Conservation (phyloP, 345 rosid species). For the Nephelium lappaceum region DNA sequence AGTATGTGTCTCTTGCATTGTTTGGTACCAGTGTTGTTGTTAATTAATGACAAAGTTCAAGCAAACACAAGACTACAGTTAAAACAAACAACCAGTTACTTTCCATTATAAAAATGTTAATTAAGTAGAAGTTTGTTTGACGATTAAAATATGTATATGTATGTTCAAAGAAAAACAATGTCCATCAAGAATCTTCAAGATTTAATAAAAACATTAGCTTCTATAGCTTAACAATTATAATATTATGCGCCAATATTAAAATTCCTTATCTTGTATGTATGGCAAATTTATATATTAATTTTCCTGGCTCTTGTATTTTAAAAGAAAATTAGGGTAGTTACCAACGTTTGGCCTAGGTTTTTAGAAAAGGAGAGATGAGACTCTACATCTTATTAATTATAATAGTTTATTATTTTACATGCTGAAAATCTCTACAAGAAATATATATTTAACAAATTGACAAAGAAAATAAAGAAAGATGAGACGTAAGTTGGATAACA, state of each 20-base stretch:
- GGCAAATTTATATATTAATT: not conserved
- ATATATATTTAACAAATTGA: not conserved
- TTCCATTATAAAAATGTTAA: not conserved
- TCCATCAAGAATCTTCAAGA: conserved; percentile 1
- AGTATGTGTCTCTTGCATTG: not conserved
- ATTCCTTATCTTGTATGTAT: not conserved
- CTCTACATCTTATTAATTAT: not conserved
- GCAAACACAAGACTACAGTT: not conserved
- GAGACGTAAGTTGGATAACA: not conserved
- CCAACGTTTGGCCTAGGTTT: not conserved
- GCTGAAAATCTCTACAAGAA: not conserved
- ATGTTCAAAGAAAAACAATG: not conserved
- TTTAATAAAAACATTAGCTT: not conserved
- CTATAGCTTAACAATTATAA: not conserved
- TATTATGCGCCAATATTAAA: not conserved
- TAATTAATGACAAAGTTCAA: not conserved
- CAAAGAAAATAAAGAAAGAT: not conserved
- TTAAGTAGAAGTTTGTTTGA: not conserved
- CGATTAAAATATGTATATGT: not conserved
- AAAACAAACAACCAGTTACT: not conserved
- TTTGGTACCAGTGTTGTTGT: not conserved
- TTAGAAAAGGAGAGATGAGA: too few species aligned
- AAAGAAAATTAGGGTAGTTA: conserved; percentile 12
- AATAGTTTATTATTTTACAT: conserved; percentile 2
- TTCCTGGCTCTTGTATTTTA: not conserved